Evolutionary conservation across 176 grass and related monocot species (phyloP).

Genomic region (Rhipidocladum racemiflorum): DNA sequence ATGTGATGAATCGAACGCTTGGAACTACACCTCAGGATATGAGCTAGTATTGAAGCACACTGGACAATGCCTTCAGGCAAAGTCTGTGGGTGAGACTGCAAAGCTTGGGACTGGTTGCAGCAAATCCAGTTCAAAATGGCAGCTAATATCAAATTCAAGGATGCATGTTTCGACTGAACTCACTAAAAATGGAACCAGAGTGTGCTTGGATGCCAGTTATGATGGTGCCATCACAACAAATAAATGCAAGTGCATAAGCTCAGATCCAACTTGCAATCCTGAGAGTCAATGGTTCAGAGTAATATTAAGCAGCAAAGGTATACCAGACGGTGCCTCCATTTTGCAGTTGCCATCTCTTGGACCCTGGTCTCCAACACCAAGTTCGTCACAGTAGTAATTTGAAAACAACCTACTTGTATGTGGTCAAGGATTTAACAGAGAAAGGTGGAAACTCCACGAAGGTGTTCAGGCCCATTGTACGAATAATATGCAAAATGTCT

Average conservation of each 20-base stretch:
- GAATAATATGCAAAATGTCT: background rate
- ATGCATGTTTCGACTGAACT: conserved; percentile 78
- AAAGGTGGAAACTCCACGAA: background rate
- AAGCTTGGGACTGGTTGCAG: conserved; percentile 50
- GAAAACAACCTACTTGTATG: background rate
- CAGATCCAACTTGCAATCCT: conserved; percentile 62
- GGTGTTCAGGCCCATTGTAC: background rate
- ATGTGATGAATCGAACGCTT: conserved; percentile 58
- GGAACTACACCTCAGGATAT: conserved; percentile 64
- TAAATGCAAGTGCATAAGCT: conserved; percentile 63
- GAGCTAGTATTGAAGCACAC: conserved; percentile 50
- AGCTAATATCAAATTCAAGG: conserved; percentile 63
- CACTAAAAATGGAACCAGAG: conserved; percentile 41
- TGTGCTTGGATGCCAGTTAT: conserved; percentile 64
- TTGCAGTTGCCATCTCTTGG: conserved; percentile 47
- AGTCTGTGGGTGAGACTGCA: conserved; percentile 38
- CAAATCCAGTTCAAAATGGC: conserved; percentile 65
- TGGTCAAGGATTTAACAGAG: background rate
- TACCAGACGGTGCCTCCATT: conserved; percentile 32
- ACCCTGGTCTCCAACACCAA: conserved; percentile 22
- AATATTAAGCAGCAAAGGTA: conserved; percentile 54
- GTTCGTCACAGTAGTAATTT: background rate
- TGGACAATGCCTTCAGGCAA: conserved; percentile 56
- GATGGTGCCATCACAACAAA: conserved; percentile 57
- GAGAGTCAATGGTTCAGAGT: conserved; percentile 93